A percentile compares a stretch with the other conserved stretches of the same genome.
phyloP scores from a whole-genome alignment of 169 alveolate genomes.

The Cryptosporidium sp. region DNA sequence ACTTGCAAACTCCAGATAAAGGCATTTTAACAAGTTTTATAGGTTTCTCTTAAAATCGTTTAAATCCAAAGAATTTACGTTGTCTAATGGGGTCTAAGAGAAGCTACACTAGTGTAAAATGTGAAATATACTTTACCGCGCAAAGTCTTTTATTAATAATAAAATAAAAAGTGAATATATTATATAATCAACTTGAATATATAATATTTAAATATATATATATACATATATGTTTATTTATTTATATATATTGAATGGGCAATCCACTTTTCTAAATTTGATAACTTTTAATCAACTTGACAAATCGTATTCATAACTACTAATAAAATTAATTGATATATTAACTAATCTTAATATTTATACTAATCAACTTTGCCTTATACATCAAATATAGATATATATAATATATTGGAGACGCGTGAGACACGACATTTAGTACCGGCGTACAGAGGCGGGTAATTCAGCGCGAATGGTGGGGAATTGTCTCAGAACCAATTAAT shows the following conservation, averaged over 20 bases:
- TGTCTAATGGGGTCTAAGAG: slow-evolving; percentile 8
- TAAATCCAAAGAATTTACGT: neutral
- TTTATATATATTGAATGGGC: neutral
- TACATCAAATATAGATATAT: neutral
- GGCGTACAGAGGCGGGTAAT: neutral
- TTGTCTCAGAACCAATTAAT: neutral
- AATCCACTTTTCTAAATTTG: neutral
- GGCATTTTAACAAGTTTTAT: slow-evolving; percentile 39
- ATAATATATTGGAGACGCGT: neutral
- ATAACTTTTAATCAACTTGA: neutral
- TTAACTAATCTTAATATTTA: neutral
- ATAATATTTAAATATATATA: neutral
- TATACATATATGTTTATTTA: neutral
- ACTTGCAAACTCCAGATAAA: slow-evolving; percentile 84
- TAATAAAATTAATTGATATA: neutral
- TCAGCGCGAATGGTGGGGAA: neutral
- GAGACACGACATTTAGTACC: slow-evolving; percentile 3
- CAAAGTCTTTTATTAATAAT: neutral
- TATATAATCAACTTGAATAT: too few species aligned
- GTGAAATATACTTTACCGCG: slow-evolving; percentile 11
- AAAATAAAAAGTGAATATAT: neutral
- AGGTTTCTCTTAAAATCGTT: neutral
- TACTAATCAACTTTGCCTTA: neutral
- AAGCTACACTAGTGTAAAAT: neutral
- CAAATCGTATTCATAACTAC: neutral